Evolutionary conservation across 768 basidiomycete genomes (phyloP).

Genomic region (Clavulina sp.): DNA sequence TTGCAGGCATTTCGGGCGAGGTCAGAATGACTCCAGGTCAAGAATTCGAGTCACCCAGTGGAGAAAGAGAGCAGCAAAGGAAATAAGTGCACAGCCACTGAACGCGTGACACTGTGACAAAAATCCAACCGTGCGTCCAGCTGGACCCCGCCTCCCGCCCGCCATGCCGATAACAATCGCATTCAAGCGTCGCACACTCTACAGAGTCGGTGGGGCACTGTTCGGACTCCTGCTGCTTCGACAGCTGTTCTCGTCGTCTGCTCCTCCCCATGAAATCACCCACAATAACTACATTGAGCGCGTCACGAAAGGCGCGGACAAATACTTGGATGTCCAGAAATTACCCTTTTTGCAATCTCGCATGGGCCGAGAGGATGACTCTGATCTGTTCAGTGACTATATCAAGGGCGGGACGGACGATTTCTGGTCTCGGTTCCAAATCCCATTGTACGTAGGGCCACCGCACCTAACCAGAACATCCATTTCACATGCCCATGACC

Average conservation of each 20-base stretch:
- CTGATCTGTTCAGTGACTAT: slow-evolving; percentile 61
- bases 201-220: slow-evolving; percentile 1
- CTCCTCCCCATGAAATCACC: slow-evolving; percentile 27
- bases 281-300: slow-evolving; percentile 48
- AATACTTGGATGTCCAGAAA: slow-evolving; percentile 71
- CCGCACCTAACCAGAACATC: neutral
- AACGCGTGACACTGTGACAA: neutral
- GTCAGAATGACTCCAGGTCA: too few relatives aligned
- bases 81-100: neutral
- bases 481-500: neutral
- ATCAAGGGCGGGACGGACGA: slow-evolving; percentile 64
- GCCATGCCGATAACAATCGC: neutral
- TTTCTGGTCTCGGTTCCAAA: slow-evolving; percentile 86
- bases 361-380: slow-evolving; percentile 69
- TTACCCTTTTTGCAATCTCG: slow-evolving; percentile 78
- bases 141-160: neutral
- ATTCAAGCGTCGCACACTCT: neutral
- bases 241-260: slow-evolving; percentile 4
- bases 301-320: slow-evolving; percentile 39
- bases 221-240: slow-evolving; percentile 3
- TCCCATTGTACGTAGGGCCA: slow-evolving; percentile 77
- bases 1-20: slow-evolving; percentile 8
- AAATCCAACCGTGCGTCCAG: neutral
- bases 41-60: too few relatives aligned
- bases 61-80: neutral